Conservation (phyloP, 306 rosid species). For the Pterocarpus macrocarpus region DNA sequence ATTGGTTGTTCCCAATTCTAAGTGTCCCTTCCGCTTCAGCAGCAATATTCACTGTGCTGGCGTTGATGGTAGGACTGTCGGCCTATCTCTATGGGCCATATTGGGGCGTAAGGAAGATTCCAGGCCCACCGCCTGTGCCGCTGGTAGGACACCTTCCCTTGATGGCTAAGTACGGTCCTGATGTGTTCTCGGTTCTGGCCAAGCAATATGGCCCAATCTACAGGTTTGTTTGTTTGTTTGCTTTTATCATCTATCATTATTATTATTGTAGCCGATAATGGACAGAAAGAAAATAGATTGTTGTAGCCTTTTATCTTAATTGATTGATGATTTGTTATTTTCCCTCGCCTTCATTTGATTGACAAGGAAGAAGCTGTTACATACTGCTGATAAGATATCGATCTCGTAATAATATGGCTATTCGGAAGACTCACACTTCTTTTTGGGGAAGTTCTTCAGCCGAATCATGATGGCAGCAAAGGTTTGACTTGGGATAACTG, state of each 20-base stretch:
- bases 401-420: too few species aligned
- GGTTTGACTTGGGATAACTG: slow-evolving; percentile 8
- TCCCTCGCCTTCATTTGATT: neutral
- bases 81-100: slow-evolving; percentile 72
- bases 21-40: slow-evolving; percentile 46
- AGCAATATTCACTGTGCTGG: slow-evolving; percentile 55
- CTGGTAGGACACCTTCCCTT: slow-evolving; percentile 91
- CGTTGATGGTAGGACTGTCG: slow-evolving; percentile 58
- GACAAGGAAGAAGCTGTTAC: neutral
- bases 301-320: neutral
- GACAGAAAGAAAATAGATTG: too few species aligned
- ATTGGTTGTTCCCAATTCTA: slow-evolving; percentile 27
- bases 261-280: too few species aligned
- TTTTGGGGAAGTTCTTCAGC: neutral
- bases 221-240: slow-evolving; percentile 61
- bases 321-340: slow-evolving; percentile 9
- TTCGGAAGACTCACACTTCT: neutral
- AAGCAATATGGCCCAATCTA: slow-evolving; percentile 89
- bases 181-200: slow-evolving; percentile 89
- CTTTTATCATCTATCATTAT: too few species aligned
- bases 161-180: slow-evolving; percentile 86
- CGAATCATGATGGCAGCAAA: slow-evolving; percentile 6
- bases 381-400: neutral
- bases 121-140: slow-evolving; percentile 87
- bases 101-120: slow-evolving; percentile 87